A percentile compares a stretch with the other conserved stretches of the same genome.
These are phyloP conservation scores for Lodderomyces margitis DNA, from an alignment of 1,139 yeast species.

Conservation along the genomic window DNA sequence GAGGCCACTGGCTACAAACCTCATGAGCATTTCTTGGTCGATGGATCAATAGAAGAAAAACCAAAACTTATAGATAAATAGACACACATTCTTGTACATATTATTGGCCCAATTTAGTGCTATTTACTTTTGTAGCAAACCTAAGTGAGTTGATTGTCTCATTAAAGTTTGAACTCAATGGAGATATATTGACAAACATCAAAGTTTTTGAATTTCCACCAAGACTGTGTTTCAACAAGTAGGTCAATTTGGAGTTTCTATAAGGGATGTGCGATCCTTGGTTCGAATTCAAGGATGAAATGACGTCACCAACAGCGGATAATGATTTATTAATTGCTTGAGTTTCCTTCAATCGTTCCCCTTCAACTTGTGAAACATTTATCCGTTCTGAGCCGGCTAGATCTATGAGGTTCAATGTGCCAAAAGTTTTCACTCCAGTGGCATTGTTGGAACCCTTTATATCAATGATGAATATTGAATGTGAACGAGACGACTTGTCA, in stretches of 20 bases:
- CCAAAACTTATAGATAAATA: slow-evolving; percentile 5
- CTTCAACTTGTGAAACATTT: slow-evolving; percentile 71
- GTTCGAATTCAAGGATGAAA: slow-evolving; percentile 57
- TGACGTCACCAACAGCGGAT: slow-evolving; percentile 89
- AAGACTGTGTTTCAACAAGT: slow-evolving; percentile 77
- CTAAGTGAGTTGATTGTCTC: slow-evolving; percentile 85
- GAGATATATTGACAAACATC: slow-evolving; percentile 91
- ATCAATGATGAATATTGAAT: slow-evolving; percentile 68
- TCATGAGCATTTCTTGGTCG: slow-evolving; percentile 20
- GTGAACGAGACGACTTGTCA: slow-evolving; percentile 70
- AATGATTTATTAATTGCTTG: slow-evolving; percentile 87
- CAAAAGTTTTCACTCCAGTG: slow-evolving; percentile 53
- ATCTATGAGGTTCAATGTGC: slow-evolving; percentile 73
- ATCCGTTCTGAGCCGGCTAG: slow-evolving; percentile 89
- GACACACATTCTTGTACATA: background rate
- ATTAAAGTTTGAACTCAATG: slow-evolving; percentile 56
- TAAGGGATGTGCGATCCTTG: slow-evolving; percentile 47
- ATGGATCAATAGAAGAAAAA: slow-evolving; percentile 8
- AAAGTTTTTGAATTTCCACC: slow-evolving; percentile 86
- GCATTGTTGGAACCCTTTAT: slow-evolving; percentile 53
- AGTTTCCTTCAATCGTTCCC: slow-evolving; percentile 82
- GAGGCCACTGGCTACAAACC: slow-evolving; percentile 37
- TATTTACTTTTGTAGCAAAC: slow-evolving; percentile 82
- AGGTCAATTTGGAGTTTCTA: slow-evolving; percentile 67
- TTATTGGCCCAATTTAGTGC: slow-evolving; percentile 35